phyloP scores from a whole-genome alignment of 345 rosid species.

The Anastatica hierochuntica region DNA sequence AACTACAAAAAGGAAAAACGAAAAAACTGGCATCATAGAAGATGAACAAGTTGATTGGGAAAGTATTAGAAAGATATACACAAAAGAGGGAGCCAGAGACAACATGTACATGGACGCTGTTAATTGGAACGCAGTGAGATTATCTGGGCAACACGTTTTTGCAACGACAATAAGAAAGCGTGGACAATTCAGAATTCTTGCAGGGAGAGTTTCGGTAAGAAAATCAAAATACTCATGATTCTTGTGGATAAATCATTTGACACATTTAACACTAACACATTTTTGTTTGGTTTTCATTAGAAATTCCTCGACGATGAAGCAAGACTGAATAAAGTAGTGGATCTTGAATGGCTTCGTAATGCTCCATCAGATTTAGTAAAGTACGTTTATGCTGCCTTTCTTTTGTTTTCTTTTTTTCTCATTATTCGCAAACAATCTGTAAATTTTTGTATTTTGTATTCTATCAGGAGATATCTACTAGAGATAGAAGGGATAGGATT shows the following conservation, averaged over 20 bases:
- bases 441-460: neutral
- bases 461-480: slow-evolving; percentile 42
- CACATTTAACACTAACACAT: neutral
- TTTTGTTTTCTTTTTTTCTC: neutral
- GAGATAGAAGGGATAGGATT: slow-evolving; percentile 44
- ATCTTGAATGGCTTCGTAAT: slow-evolving; percentile 67
- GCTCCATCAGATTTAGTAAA: slow-evolving; percentile 46
- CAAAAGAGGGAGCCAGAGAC: slow-evolving; percentile 20
- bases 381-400: slow-evolving; percentile 22
- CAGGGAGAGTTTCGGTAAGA: slow-evolving; percentile 39
- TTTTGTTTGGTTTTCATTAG: slow-evolving; percentile 16
- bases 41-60: slow-evolving; percentile 38
- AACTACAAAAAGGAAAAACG: slow-evolving; percentile 9
- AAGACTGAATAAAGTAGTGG: slow-evolving; percentile 32
- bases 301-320: slow-evolving; percentile 36
- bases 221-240: neutral
- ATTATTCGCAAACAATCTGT: neutral
- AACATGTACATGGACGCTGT: slow-evolving; percentile 38
- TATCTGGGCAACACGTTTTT: slow-evolving; percentile 20
- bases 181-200: slow-evolving; percentile 38
- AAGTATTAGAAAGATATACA: slow-evolving; percentile 23
- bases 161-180: slow-evolving; percentile 33
- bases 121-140: slow-evolving; percentile 52
- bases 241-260: neutral
- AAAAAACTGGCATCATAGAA: neutral